These are phyloP conservation scores for Pseudogymnoascus sp. DNA, from an alignment of 2,329 filamentous ascomycete genomes.

Conservation along the genomic window DNA sequence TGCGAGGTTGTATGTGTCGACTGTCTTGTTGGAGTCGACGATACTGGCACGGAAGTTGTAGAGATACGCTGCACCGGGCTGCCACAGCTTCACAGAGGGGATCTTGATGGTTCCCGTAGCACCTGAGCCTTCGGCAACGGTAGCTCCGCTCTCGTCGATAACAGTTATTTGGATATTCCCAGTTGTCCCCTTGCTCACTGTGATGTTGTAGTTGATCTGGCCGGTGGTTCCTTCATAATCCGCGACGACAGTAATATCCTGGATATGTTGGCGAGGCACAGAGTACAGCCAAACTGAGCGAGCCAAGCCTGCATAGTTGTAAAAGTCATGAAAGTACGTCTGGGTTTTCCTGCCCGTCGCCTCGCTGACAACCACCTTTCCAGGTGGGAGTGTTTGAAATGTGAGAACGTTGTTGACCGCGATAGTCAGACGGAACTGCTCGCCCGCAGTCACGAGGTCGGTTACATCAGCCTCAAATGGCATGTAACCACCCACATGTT, in stretches of 20 bases:
- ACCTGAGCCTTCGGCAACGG: constrained; percentile 11
- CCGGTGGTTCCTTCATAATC: constrained; percentile 14
- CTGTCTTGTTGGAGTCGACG: constrained; percentile 5
- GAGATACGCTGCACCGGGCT: constrained; percentile 24
- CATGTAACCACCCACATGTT: constrained; percentile 24
- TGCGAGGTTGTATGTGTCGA: constrained; percentile 20
- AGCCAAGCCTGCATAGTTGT: constrained; percentile 26
- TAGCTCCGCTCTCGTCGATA: constrained; percentile 11
- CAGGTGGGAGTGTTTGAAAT: constrained; percentile 16
- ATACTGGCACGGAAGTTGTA: constrained; percentile 21
- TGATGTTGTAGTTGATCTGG: constrained; percentile 13
- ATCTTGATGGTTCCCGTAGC: constrained; percentile 15
- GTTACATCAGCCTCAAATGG: constrained; percentile 25
- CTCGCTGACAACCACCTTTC: neutral
- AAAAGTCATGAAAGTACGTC: constrained; percentile 27
- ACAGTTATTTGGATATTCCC: constrained; percentile 3
- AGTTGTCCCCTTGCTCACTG: neutral
- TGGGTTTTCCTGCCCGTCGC: constrained; percentile 19
- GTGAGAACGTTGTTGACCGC: constrained; percentile 27
- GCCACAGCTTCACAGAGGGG: constrained; percentile 20
- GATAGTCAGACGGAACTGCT: constrained; percentile 25
- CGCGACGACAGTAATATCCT: constrained; percentile 22
- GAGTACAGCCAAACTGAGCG: constrained; percentile 25
- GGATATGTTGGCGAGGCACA: constrained; percentile 19
- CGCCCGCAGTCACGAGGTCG: constrained; percentile 16